Evolutionary conservation across 169 alveolate genomes (phyloP), one percentile per base, ranked within the genome.

Genomic region (Blepharisma undulans): DNA sequence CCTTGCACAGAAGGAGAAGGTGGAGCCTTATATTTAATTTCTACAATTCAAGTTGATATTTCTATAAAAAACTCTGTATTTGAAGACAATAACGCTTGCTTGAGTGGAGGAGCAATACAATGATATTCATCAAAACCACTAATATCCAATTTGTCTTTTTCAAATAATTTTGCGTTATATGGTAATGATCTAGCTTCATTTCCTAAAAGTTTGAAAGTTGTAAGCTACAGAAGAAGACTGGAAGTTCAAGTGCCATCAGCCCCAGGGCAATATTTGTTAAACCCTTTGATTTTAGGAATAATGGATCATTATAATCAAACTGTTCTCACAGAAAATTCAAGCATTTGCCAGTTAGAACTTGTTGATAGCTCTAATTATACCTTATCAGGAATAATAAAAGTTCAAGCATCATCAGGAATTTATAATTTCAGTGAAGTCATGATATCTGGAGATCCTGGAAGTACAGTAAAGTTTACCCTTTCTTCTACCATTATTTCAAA

Each of bases 181-280:
- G 89, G 89, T 10, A 6, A 84, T 25, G 36, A 84, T 29, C 16
- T 84, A 10, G 89, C 89, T 48, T 84, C 89, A 36, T 84, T 25
- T 29, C 48, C 89, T 36, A 0, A 16, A 0, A 22, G 30, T 32
- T 30, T 79, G 32, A 27, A 27, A n/a, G 87, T 74, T 2, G 7
- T 33, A 27, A 29, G 29, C 19, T 79, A 25, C 12, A 22, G 61
- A 79, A 79, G 61, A 32, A 27, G 61, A 29, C 61, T 30, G 81
- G 25, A 30, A 3, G 36, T 74, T 0, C 48, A 30, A 27, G 25
- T 79, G 10, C 29, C 36, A 79, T 27, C 61, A 27, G 87, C 87
- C 10, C 87, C 87, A 25, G 87, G 87, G 18, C 87, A 79, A 6
- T 22, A 21, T 79, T 30, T 32, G 8, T 29, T 72, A 0, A n/a